These are phyloP conservation scores for Fusarium secorum DNA, from an alignment of 2,329 filamentous ascomycete species.

Conservation along the genomic window DNA sequence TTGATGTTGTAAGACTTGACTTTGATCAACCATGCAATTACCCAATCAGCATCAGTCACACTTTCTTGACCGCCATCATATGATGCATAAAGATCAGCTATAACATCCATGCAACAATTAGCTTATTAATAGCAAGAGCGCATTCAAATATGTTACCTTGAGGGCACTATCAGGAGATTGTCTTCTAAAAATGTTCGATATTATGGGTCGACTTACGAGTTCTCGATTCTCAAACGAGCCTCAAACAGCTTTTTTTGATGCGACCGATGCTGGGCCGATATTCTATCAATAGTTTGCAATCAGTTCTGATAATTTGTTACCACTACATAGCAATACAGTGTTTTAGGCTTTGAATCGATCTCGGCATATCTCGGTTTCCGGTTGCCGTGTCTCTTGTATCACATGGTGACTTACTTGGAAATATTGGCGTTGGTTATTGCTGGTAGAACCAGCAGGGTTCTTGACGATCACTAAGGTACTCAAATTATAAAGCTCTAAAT, in stretches of 20 bases:
- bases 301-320: neutral
- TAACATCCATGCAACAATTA: neutral
- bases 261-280: neutral
- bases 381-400: neutral
- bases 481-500: neutral
- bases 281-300: neutral
- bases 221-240: neutral
- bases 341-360: neutral
- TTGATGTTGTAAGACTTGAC: neutral
- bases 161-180: neutral
- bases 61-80: neutral
- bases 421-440: neutral
- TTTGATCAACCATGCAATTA: neutral
- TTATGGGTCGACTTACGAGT: neutral
- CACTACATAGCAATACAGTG: too few species aligned
- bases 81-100: conserved; percentile 1
- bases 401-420: neutral
- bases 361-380: neutral
- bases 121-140: neutral
- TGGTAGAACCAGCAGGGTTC: neutral
- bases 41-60: conserved; percentile 1
- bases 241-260: neutral
- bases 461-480: neutral
- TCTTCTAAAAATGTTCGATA: neutral
- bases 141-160: neutral